Percentiles rank a stretch among this genome's conserved stretches.
These are phyloP conservation scores for Carnegiea gigantea DNA, from an alignment of 179 eudicot genomes.

Conservation along the genomic window DNA sequence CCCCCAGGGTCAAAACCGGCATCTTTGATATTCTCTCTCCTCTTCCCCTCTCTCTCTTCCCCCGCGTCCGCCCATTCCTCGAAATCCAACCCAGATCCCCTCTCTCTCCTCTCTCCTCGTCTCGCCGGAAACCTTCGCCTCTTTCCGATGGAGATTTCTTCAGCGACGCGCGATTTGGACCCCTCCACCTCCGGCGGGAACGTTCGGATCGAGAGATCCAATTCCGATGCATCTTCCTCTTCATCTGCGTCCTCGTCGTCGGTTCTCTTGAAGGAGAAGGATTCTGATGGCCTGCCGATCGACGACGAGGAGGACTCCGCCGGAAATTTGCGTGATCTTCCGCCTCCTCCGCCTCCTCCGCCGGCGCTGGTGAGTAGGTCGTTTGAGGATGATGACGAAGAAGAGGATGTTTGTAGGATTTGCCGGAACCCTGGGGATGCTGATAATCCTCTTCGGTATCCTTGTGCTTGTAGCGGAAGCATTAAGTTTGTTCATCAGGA, in stretches of 20 bases:
- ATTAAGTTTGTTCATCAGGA: constrained; percentile 96
- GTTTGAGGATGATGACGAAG: constrained; percentile 54
- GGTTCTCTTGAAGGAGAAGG: constrained; percentile 23
- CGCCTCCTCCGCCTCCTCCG: not conserved
- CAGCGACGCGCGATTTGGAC: constrained; percentile 28
- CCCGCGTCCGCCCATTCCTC: not conserved
- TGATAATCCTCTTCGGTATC: constrained; percentile 84
- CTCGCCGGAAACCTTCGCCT: constrained; percentile 19
- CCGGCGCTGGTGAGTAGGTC: not conserved
- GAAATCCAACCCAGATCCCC: constrained; percentile 3
- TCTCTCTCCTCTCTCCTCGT: not conserved
- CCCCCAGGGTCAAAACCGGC: constrained; percentile 20
- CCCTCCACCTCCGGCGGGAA: constrained; percentile 21
- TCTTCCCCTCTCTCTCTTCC: not conserved
- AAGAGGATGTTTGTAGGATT: constrained; percentile 93
- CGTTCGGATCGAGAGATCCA: constrained; percentile 20
- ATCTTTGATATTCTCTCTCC: constrained; percentile 6
- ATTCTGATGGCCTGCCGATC: constrained; percentile 20
- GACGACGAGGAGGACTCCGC: constrained; percentile 22
- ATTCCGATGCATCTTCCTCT: constrained; percentile 23
- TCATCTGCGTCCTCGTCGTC: constrained; percentile 7
- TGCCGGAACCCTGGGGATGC: constrained; percentile 89
- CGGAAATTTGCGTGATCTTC: not conserved
- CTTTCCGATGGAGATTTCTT: constrained; percentile 49
- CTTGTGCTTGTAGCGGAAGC: constrained; percentile 98